Evolutionary conservation across 2,329 filamentous ascomycete species (phyloP).

Genomic region (Leptographium flavum): DNA sequence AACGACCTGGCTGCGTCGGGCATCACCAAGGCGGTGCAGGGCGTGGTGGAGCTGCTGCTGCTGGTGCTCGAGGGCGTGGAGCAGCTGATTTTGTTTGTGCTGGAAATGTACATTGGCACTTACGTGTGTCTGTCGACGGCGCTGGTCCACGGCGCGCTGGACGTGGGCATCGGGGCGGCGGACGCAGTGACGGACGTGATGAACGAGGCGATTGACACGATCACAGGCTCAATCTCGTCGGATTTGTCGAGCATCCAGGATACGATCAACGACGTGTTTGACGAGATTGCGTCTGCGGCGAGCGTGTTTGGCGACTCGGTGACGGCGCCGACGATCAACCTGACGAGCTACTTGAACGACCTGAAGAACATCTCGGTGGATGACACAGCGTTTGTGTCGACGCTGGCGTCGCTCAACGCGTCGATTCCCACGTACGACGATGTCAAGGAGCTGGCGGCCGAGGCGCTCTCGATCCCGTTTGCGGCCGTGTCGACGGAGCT

Average conservation of each 20-base stretch:
- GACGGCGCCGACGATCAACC: constrained; percentile 37
- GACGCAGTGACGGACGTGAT: constrained; percentile 30
- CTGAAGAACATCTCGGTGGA: constrained; percentile 57
- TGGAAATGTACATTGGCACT: constrained; percentile 81
- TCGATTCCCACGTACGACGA: constrained; percentile 73
- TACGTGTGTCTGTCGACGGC: constrained; percentile 84
- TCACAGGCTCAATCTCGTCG: constrained; percentile 41
- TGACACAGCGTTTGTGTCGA: constrained; percentile 50
- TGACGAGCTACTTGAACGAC: constrained; percentile 48
- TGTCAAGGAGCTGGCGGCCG: constrained; percentile 68
- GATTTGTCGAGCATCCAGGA: constrained; percentile 25
- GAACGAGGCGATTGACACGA: constrained; percentile 34
- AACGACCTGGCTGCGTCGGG: constrained; percentile 72
- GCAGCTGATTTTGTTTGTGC: constrained; percentile 77
- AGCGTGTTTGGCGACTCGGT: constrained; percentile 26
- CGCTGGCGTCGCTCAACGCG: constrained; percentile 57
- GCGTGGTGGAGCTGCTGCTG: constrained; percentile 63
- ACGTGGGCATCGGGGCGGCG: constrained; percentile 39
- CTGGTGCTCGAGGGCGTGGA: constrained; percentile 73
- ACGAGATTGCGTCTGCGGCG: constrained; percentile 36
- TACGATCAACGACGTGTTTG: constrained; percentile 42
- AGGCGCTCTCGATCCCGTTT: constrained; percentile 66
- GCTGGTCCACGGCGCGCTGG: constrained; percentile 64
- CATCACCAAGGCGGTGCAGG: constrained; percentile 67
- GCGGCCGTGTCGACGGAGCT: constrained; percentile 61